phyloP scores from a whole-genome alignment of 1,139 yeast genomes.

The Sugiyamaella xylanicola region DNA sequence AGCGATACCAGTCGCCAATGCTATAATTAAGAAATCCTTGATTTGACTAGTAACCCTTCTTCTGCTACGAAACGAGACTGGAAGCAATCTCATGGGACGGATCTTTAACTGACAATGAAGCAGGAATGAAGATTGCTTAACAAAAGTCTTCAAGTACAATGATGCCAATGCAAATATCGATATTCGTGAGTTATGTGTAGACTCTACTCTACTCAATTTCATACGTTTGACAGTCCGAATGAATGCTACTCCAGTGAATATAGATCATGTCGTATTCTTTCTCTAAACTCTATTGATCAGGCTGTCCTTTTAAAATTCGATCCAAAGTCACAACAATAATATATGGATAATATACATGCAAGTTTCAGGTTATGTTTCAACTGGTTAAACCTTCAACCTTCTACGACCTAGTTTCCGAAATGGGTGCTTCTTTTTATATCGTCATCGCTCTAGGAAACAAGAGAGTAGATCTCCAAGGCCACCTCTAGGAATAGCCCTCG shows the following conservation, averaged over 20 bases:
- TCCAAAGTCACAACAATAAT: neutral
- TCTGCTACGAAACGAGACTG: conserved; percentile 4
- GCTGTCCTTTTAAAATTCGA: neutral
- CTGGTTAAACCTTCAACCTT: neutral
- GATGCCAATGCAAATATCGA: no score
- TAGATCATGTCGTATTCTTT: neutral
- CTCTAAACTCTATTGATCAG: neutral
- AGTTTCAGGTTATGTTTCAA: neutral
- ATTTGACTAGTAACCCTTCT: conserved; percentile 10
- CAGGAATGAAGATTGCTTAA: neutral
- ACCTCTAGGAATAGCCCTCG: no score
- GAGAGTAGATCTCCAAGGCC: neutral
- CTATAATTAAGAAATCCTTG: conserved; percentile 17
- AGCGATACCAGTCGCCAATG: conserved; percentile 13
- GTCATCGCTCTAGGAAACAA: no score
- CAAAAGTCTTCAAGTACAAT: no score
- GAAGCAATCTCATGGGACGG: neutral
- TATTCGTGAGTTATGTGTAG: no score
- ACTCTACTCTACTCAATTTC: neutral
- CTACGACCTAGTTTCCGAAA: no score
- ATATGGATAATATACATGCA: conserved; percentile 3
- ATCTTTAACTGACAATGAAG: neutral
- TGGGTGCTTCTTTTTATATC: no score
- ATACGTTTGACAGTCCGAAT: neutral
- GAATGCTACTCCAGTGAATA: neutral